These are phyloP conservation scores for Backusella westeae DNA, from an alignment of 192 early-diverging fungal genomes.

Conservation along the genomic window DNA sequence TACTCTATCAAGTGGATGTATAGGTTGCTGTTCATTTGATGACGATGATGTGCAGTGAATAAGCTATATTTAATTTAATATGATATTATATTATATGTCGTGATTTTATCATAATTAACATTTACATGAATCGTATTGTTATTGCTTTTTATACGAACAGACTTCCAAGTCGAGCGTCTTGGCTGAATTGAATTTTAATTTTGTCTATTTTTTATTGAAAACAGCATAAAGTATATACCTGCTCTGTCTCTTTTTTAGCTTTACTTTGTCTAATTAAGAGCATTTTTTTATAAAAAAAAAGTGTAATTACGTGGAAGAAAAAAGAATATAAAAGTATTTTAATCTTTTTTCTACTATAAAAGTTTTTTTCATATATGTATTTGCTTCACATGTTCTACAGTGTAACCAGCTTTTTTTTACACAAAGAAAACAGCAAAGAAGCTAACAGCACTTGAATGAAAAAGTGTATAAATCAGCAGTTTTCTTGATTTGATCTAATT, in stretches of 20 bases:
- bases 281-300: not conserved
- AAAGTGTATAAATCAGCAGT: not conserved
- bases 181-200: not conserved
- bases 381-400: not conserved
- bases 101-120: not conserved
- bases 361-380: not conserved
- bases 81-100: not conserved
- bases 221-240: not conserved
- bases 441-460: not conserved
- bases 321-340: conserved; percentile 1
- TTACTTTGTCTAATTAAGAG: not conserved
- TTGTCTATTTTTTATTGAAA: not conserved
- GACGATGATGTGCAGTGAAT: not conserved
- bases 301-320: not conserved
- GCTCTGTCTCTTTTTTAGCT: not conserved
- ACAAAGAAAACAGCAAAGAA: not conserved
- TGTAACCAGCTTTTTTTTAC: not conserved
- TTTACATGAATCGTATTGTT: not conserved
- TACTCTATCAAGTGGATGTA: not conserved
- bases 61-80: not conserved
- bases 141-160: not conserved
- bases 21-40: not conserved
- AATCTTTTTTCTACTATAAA: not conserved
- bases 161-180: not conserved
- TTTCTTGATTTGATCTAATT: not conserved